These are phyloP conservation scores for Psilocybe mexicana DNA, from an alignment of 1,284 basidiomycete species.

Conservation along the genomic window DNA sequence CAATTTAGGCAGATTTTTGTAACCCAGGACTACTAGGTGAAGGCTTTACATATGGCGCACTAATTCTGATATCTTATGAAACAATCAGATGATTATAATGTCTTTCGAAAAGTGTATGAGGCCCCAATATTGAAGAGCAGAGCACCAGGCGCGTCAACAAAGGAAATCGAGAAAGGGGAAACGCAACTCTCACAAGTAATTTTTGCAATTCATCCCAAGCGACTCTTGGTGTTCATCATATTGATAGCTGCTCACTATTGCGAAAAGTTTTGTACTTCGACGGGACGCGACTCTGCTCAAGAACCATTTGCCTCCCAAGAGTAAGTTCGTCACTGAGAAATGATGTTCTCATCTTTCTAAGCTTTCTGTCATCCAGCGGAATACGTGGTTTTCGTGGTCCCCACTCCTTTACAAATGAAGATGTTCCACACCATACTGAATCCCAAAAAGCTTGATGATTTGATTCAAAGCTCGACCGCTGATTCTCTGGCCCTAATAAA, in stretches of 20 bases:
- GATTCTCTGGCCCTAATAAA: slow-evolving; percentile 85
- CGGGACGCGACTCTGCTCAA: slow-evolving; percentile 83
- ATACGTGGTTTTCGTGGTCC: slow-evolving; percentile 91
- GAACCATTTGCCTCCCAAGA: slow-evolving; percentile 89
- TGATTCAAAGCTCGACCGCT: slow-evolving; percentile 68
- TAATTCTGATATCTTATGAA: too few relatives aligned
- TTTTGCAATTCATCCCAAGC: neutral
- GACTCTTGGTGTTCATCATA: neutral
- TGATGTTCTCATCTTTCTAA: slow-evolving; percentile 1
- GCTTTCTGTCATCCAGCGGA: slow-evolving; percentile 60
- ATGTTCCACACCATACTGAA: slow-evolving; percentile 80
- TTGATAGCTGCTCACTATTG: slow-evolving; percentile 71
- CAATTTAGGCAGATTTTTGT: slow-evolving; percentile 81
- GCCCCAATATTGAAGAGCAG: slow-evolving; percentile 88
- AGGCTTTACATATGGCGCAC: slow-evolving; percentile 10
- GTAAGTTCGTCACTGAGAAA: slow-evolving; percentile 44
- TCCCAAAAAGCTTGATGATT: slow-evolving; percentile 64
- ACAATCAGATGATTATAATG: slow-evolving; percentile 63
- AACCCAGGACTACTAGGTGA: slow-evolving; percentile 87
- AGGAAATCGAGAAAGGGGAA: slow-evolving; percentile 77
- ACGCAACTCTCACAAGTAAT: slow-evolving; percentile 71
- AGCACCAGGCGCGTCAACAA: slow-evolving; percentile 69
- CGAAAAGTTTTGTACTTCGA: slow-evolving; percentile 87
- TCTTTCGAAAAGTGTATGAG: slow-evolving; percentile 85
- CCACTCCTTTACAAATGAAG: slow-evolving; percentile 77